Evolutionary conservation across 2,329 filamentous ascomycete species (phyloP).

Genomic region (Cladosporium sp.): DNA sequence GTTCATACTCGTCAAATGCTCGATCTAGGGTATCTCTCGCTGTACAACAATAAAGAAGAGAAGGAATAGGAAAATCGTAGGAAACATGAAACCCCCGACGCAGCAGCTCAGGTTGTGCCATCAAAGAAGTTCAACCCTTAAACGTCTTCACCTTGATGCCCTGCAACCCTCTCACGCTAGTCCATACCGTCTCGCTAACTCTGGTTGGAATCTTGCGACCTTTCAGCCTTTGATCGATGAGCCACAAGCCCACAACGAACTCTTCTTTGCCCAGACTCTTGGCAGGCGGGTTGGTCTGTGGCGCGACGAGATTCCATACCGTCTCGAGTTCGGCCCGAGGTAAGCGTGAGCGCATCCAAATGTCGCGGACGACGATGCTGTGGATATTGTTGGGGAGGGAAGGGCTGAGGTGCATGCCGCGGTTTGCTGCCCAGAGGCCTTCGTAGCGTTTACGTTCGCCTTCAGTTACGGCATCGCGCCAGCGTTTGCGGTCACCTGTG

Average conservation of each 20-base stretch:
- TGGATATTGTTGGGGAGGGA: slow-evolving; percentile 45
- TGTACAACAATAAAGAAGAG: background rate
- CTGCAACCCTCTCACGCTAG: slow-evolving; percentile 52
- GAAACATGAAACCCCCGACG: background rate
- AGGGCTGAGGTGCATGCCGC: slow-evolving; percentile 46
- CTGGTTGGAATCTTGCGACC: slow-evolving; percentile 71
- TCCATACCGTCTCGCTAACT: slow-evolving; percentile 73
- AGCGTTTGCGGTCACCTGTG: slow-evolving; percentile 58
- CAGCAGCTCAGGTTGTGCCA: background rate
- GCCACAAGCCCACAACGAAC: slow-evolving; percentile 80
- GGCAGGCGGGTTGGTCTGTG: slow-evolving; percentile 48
- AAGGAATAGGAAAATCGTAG: background rate
- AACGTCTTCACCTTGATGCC: slow-evolving; percentile 32
- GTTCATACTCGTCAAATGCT: background rate
- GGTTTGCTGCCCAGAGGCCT: slow-evolving; percentile 79
- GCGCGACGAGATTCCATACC: slow-evolving; percentile 69
- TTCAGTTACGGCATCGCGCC: slow-evolving; percentile 70
- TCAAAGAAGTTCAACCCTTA: background rate
- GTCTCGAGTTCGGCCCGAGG: slow-evolving; percentile 65
- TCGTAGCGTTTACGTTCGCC: slow-evolving; percentile 77
- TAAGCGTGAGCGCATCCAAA: slow-evolving; percentile 70
- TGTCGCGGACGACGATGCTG: slow-evolving; percentile 66
- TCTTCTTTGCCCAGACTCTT: slow-evolving; percentile 57
- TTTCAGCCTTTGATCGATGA: slow-evolving; percentile 75
- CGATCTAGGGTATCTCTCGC: background rate